phyloP scores from a whole-genome alignment of 495 filamentous ascomycete genomes.

The Antarctomyces pellizariae region DNA sequence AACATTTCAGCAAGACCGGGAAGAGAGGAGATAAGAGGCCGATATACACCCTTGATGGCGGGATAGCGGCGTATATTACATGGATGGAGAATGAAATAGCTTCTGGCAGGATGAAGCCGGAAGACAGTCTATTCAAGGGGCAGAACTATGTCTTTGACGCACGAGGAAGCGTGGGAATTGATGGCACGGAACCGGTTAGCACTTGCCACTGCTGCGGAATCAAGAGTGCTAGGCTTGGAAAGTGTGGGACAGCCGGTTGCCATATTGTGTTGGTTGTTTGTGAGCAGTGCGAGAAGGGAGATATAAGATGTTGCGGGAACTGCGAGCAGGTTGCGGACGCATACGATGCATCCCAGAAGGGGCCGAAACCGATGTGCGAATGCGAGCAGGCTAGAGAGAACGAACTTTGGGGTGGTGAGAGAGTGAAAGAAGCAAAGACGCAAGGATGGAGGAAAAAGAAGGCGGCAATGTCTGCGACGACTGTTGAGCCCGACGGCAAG shows the following conservation, averaged over 20 bases:
- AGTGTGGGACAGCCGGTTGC: conserved; percentile 9
- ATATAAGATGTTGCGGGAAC: conserved; percentile 8
- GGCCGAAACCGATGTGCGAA: conserved; percentile 8
- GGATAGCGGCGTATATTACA: conserved; percentile 10
- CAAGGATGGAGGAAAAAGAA: too few relatives aligned
- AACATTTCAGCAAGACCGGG: conserved; percentile 5
- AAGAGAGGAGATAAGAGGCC: conserved; percentile 2
- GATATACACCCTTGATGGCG: conserved; percentile 10
- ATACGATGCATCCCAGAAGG: not conserved
- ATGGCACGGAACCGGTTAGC: conserved; percentile 5
- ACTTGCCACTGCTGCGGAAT: conserved; percentile 8
- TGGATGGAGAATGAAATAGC: conserved; percentile 11
- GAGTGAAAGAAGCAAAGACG: conserved; percentile 1
- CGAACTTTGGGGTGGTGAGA: conserved; percentile 6
- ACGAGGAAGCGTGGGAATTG: conserved; percentile 6
- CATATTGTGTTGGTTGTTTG: conserved; percentile 11
- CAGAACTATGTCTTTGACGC: conserved; percentile 13
- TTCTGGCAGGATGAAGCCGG: conserved; percentile 5
- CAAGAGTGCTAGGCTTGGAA: conserved; percentile 6
- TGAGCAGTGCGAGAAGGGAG: conserved; percentile 5
- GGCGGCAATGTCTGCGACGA: too few relatives aligned
- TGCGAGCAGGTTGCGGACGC: conserved; percentile 2
- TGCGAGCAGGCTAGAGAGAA: conserved; percentile 10
- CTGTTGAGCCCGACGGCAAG: too few relatives aligned
- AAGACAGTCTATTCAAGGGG: conserved; percentile 9